Evolutionary conservation across 768 basidiomycete genomes (phyloP).

Genomic region (Boletus tomentosulus): DNA sequence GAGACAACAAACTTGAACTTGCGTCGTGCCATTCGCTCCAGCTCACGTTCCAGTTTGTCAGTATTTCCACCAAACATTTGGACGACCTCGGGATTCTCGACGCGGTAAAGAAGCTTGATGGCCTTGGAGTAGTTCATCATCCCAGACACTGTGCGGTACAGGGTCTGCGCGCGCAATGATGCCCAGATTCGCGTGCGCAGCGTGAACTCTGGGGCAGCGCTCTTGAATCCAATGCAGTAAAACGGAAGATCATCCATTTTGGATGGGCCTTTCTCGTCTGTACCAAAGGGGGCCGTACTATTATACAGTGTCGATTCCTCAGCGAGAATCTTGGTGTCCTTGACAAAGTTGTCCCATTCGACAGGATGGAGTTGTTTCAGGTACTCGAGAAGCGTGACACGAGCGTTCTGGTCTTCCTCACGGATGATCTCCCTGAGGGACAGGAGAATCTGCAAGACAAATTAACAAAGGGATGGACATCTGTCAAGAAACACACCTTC

Average conservation of each 20-base stretch:
- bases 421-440: slow-evolving; percentile 98
- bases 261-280: slow-evolving; percentile 77
- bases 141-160: slow-evolving; percentile 97
- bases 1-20: slow-evolving; percentile 99
- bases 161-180: slow-evolving; percentile 94
- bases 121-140: slow-evolving; percentile 99
- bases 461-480: slow-evolving; percentile 2
- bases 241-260: slow-evolving; percentile 94
- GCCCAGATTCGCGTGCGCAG: slow-evolving; percentile 99
- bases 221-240: slow-evolving; percentile 99
- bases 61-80: slow-evolving; percentile 97
- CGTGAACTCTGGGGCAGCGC: slow-evolving; percentile 96
- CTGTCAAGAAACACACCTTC: slow-evolving; percentile 54
- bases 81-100: slow-evolving; percentile 99
- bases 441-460: slow-evolving; percentile 68
- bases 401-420: slow-evolving; percentile 95
- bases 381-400: slow-evolving; percentile 96
- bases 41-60: slow-evolving; percentile 91
- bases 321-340: slow-evolving; percentile 98
- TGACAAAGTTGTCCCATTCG: slow-evolving; percentile 99
- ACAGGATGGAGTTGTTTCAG: slow-evolving; percentile 96
- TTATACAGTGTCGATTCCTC: slow-evolving; percentile 90
- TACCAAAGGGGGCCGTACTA: slow-evolving; percentile 67
- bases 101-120: slow-evolving; percentile 98
- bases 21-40: slow-evolving; percentile 95